Percentiles rank a stretch among this genome's conserved stretches.
Evolutionary conservation across 2,329 filamentous ascomycete species (phyloP).

Genomic region (Sporothrix pallida): DNA sequence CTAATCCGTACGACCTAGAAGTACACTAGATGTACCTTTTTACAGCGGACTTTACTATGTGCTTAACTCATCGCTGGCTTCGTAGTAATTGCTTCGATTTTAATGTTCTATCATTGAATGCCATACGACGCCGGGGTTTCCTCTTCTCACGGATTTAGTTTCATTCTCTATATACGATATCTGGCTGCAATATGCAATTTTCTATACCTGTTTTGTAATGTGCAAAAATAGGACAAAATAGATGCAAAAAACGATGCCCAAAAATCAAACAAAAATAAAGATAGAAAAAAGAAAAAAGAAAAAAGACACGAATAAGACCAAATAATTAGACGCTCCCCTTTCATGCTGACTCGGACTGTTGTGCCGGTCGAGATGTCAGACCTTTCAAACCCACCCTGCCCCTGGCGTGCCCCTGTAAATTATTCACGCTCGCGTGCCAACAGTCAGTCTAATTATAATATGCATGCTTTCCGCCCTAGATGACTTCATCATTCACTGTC

Average conservation of each 20-base stretch:
- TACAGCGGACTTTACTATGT: background rate
- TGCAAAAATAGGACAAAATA: constrained; percentile 10
- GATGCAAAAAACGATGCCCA: constrained; percentile 2
- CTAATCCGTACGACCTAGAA: background rate
- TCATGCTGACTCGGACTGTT: background rate
- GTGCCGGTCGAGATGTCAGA: background rate
- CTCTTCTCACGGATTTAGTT: background rate
- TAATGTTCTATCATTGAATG: background rate
- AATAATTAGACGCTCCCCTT: background rate
- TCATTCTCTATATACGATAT: constrained; percentile 15
- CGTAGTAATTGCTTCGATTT: background rate
- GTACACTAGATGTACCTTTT: background rate
- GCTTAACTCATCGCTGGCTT: constrained; percentile 10
- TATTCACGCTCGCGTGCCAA: constrained; percentile 7
- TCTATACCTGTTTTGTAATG: background rate
- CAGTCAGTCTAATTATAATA: background rate
- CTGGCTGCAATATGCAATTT: constrained; percentile 7
- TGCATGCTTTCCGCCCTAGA: background rate
- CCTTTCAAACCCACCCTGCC: background rate
- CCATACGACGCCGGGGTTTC: too few species aligned
- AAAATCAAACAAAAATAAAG: constrained; percentile 7
- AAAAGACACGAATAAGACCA: background rate
- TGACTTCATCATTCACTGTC: background rate
- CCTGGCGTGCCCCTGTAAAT: background rate
- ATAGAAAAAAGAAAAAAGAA: background rate